Base-by-base conservation (phyloP, 2,329 filamentous ascomycete genomes). In the Trichoderma pleuroti region DNA sequence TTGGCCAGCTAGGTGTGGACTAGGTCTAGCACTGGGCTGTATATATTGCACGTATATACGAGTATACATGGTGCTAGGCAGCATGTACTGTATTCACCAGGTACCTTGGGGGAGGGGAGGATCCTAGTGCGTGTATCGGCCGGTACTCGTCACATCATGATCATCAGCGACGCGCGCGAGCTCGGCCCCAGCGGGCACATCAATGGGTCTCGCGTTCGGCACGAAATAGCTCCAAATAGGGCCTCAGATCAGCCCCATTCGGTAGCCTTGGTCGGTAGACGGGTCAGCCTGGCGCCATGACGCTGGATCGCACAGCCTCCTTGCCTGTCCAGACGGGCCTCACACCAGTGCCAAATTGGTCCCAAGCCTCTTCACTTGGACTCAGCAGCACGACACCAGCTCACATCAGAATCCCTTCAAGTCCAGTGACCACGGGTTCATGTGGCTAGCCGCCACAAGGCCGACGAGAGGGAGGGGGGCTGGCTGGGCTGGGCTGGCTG, bases 401-500 rank as follows among this genome's bases (percentile, higher is more conserved):
- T 42, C 54, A 30, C 42, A 26, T 24, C 28, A 54, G 52, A 62
- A 64, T 49, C 49, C 46, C 42, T 60, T 64, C 18, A n/a, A 73
- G 73, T 72, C 75, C 74, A 75, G 75, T 77, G 76, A 77, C 74
- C 68, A 46, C 54, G 72, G 18, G 36, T 54, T 72, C 73, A 75
- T 76, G 75, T 77, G 75, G 74, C 71, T 74, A 75, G 57, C 73
- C 72, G 74, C 66, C 67, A 69, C 72, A 64, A 64, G 9, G 36
- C 70, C 66, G 60, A 36, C 57, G 59, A 59, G 42, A 59, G 36
- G 66, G 66, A 57, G 70, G 67, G 70, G 64, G n/a, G 42, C 42
- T 49, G 2, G 42, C 42, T 46, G 42, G 46, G n/a, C n/a, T n/a
- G n/a, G 42, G 42, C 42, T 49, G 2, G 42, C 42, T 46, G 42